Conservation (phyloP, 768 basidiomycete genomes). For the Mrakia blollopis region DNA sequence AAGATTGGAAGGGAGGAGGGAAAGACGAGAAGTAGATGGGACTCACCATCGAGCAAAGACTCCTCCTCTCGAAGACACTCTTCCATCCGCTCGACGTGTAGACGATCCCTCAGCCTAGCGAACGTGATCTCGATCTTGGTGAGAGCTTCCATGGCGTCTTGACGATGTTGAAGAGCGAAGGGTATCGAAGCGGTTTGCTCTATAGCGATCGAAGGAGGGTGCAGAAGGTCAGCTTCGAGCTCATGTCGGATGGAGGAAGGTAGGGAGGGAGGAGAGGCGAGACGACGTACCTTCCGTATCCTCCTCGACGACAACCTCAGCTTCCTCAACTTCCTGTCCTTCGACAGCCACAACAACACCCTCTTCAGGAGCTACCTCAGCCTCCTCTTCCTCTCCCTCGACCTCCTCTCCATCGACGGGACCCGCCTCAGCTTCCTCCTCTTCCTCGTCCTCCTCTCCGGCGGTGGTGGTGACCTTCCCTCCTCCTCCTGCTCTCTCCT, state of each 20-base stretch:
- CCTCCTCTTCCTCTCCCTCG: not conserved
- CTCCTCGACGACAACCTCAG: not conserved
- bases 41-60: conserved; percentile 67
- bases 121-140: conserved; percentile 90
- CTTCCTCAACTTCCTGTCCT: not conserved
- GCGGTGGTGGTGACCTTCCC: not conserved
- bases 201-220: conserved; percentile 51
- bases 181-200: conserved; percentile 51
- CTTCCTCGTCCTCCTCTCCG: not conserved
- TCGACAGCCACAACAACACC: conserved; percentile 29
- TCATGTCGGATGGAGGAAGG: not conserved
- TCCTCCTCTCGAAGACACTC: conserved; percentile 80
- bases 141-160: conserved; percentile 80
- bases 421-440: not conserved
- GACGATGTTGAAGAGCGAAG: conserved; percentile 36
- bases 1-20: not conserved
- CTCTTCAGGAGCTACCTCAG: conserved; percentile 31
- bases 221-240: not conserved
- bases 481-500: not conserved
- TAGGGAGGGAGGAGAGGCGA: too few species aligned
- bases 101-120: conserved; percentile 72
- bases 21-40: not conserved
- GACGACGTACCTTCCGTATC: conserved; percentile 20
- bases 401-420: not conserved
- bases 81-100: conserved; percentile 94